phyloP scores from a whole-genome alignment of 2,329 filamentous ascomycete genomes.

The Diaporthe sp. region DNA sequence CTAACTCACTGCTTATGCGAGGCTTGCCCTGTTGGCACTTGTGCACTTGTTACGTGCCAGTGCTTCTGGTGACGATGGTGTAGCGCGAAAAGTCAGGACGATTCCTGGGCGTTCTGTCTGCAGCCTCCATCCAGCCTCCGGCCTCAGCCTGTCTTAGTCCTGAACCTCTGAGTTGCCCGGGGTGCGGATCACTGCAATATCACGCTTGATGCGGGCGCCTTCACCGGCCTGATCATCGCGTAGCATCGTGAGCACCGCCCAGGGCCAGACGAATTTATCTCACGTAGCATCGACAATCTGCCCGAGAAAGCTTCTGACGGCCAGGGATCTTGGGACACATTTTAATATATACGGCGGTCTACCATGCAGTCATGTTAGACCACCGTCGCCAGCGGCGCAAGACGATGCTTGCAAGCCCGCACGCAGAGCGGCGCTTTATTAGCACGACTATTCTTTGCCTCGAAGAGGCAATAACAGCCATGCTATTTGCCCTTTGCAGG shows the following conservation, averaged over 20 bases:
- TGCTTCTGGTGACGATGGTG: conserved; percentile 9
- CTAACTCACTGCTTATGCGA: not conserved
- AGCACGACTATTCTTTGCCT: not conserved
- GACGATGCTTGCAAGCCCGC: not conserved
- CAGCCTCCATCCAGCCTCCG: not conserved
- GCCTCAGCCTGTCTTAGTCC: conserved; percentile 7
- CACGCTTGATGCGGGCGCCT: conserved; percentile 17
- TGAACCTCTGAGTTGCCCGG: not conserved
- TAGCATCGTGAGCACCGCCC: conserved; percentile 1
- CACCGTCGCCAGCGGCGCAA: conserved; percentile 8
- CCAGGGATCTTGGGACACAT: conserved; percentile 23
- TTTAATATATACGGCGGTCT: not conserved
- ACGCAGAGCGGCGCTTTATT: not conserved
- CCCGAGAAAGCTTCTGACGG: conserved; percentile 2
- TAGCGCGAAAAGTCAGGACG: not conserved
- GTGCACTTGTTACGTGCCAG: conserved; percentile 16
- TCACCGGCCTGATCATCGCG: conserved; percentile 20
- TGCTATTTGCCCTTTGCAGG: conserved; percentile 26
- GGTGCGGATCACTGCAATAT: conserved; percentile 4
- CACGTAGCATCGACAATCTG: conserved; percentile 23
- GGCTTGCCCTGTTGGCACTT: conserved; percentile 2
- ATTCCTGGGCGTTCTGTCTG: not conserved
- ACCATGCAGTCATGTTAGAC: not conserved
- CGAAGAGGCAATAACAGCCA: conserved; percentile 14
- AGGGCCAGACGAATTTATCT: conserved; percentile 8